A percentile compares a stretch with the other conserved stretches of the same genome.
phyloP scores from a whole-genome alignment of 441 rosid genomes.

The Omphalea diandra region DNA sequence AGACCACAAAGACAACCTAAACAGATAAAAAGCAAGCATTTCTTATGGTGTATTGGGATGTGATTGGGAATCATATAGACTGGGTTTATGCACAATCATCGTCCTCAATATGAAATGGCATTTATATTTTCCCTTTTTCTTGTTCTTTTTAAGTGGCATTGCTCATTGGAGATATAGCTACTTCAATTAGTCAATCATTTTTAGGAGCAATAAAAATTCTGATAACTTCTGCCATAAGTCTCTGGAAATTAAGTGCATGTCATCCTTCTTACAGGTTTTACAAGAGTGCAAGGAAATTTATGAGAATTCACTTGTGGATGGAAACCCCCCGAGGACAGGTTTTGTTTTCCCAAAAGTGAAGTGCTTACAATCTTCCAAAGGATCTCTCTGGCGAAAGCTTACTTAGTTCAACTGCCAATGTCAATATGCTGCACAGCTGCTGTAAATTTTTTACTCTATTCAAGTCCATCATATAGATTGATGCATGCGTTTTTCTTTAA shows the following conservation, averaged over 20 bases:
- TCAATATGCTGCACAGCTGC: background rate
- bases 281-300: constrained; percentile 97
- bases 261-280: constrained; percentile 57
- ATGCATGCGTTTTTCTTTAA: background rate
- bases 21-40: background rate
- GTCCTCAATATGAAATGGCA: background rate
- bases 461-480: background rate
- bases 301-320: constrained; percentile 80
- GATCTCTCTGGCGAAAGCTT: constrained; percentile 73
- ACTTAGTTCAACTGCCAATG: constrained; percentile 31
- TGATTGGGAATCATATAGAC: background rate
- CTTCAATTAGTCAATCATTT: background rate
- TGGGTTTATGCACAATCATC: background rate
- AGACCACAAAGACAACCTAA: background rate
- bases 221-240: too few relatives aligned
- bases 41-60: background rate
- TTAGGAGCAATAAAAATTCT: too few relatives aligned
- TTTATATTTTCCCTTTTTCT: background rate
- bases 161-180: background rate
- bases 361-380: constrained; percentile 64
- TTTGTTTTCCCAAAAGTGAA: constrained; percentile 84
- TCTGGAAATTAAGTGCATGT: background rate
- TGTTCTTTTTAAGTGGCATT: background rate
- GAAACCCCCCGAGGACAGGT: constrained; percentile 85
- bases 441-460: constrained; percentile 2